Evolutionary conservation across 2,329 filamentous ascomycete genomes (phyloP).

Genomic region (Colletotrichum lupini): DNA sequence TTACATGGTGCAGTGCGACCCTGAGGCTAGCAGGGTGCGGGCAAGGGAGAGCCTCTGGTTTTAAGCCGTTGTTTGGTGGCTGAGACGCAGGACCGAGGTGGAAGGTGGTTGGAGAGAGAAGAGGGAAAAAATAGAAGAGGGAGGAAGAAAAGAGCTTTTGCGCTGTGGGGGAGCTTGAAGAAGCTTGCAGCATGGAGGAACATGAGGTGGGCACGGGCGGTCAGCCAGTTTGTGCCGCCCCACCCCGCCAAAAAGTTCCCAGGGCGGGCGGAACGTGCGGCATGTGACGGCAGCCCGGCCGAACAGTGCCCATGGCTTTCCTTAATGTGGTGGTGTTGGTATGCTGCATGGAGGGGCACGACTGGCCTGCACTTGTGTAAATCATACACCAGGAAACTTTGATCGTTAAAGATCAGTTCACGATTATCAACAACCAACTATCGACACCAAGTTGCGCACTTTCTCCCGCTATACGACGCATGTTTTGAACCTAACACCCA

Average conservation of each 20-base stretch:
- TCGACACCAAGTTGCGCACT: not conserved
- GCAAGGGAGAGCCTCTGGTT: constrained; percentile 18
- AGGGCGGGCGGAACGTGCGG: constrained; percentile 8
- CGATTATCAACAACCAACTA: not conserved
- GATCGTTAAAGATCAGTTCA: not conserved
- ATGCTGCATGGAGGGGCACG: constrained; percentile 30
- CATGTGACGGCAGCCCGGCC: constrained; percentile 23
- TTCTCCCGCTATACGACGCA: not conserved
- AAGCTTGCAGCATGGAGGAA: constrained; percentile 30
- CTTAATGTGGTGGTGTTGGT: not conserved
- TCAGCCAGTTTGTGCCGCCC: constrained; percentile 30
- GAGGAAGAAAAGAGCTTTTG: constrained; percentile 26
- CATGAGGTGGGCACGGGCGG: constrained; percentile 20
- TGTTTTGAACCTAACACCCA: too few relatives aligned
- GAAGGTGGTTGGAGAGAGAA: constrained; percentile 32
- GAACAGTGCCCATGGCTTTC: not conserved
- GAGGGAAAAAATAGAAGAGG: constrained; percentile 23
- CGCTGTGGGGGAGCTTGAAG: constrained; percentile 30
- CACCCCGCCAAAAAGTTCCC: constrained; percentile 14
- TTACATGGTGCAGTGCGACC: constrained; percentile 32
- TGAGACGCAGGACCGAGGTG: constrained; percentile 24
- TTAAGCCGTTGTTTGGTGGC: constrained; percentile 27
- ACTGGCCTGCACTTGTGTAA: not conserved
- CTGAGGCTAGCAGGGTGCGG: constrained; percentile 21
- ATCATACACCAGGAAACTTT: constrained; percentile 13